Conservation (phyloP, 129 eudicot genomes). For the Helianthus tuberosus region DNA sequence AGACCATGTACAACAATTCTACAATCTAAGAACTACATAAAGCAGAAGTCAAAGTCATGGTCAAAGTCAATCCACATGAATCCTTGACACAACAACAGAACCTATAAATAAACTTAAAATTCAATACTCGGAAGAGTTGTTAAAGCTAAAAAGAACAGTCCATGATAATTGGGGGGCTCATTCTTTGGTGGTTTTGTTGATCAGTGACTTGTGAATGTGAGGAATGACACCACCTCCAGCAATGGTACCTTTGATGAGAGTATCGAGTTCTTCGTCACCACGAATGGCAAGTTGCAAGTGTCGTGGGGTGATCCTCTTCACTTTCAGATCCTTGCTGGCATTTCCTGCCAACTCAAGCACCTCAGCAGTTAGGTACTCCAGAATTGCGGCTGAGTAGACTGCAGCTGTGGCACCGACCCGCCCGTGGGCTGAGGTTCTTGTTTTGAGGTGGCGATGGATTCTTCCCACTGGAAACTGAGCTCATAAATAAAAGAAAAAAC, state of each 20-base stretch:
- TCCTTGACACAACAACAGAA: conserved; percentile 10
- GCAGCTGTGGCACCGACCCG: conserved; percentile 79
- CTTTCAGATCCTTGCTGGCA: conserved; percentile 80
- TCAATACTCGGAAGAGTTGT: conserved; percentile 17
- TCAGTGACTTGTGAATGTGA: conserved; percentile 91
- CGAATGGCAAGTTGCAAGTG: conserved; percentile 76
- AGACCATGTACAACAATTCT: conserved; percentile 29
- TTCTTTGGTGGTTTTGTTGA: conserved; percentile 83
- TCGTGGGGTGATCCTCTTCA: conserved; percentile 76
- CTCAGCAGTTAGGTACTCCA: conserved; percentile 73
- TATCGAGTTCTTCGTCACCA: conserved; percentile 74
- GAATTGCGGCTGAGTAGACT: conserved; percentile 74
- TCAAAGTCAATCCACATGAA: conserved; percentile 28
- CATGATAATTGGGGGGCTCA: conserved; percentile 20
- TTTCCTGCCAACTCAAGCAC: conserved; percentile 79
- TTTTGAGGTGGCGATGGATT: conserved; percentile 70
- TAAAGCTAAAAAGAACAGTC: conserved; percentile 25
- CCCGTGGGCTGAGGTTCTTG: conserved; percentile 65
- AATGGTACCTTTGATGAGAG: conserved; percentile 76
- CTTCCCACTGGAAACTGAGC: conserved; percentile 74
- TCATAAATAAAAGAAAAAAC: neutral
- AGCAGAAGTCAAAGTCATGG: conserved; percentile 10
- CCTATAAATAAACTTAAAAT: conserved; percentile 23
- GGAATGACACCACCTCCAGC: conserved; percentile 98
- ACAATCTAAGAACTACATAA: conserved; percentile 21